A percentile compares a stretch with the other conserved stretches of the same genome.
phyloP scores from a whole-genome alignment of 768 basidiomycete genomes.

The Boletus tomentosulus region DNA sequence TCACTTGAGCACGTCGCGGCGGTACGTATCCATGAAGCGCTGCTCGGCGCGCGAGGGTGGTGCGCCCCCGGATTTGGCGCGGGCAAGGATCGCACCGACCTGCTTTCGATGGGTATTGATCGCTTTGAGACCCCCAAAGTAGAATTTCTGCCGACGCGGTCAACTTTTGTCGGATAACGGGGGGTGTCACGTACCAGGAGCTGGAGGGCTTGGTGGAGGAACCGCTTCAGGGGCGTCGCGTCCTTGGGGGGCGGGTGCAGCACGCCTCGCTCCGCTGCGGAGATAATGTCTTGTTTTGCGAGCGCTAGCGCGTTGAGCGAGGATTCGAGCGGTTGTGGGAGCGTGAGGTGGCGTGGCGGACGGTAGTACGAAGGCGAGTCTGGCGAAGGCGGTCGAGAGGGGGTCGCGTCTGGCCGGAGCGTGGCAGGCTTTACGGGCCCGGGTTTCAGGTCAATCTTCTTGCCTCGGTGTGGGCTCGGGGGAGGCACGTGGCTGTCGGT shows the following conservation, averaged over 20 bases:
- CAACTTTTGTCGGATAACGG: background rate
- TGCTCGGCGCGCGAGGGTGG: slow-evolving; percentile 65
- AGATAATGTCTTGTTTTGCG: slow-evolving; percentile 57
- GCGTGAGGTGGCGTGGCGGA: slow-evolving; percentile 22
- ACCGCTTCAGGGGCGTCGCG: slow-evolving; percentile 52
- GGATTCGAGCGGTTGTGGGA: slow-evolving; percentile 16
- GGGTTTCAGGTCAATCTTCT: slow-evolving; percentile 59
- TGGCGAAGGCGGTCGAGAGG: slow-evolving; percentile 19
- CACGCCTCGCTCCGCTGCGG: slow-evolving; percentile 67
- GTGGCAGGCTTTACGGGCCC: slow-evolving; percentile 50
- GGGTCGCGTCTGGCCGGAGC: slow-evolving; percentile 16
- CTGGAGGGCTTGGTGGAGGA: slow-evolving; percentile 46
- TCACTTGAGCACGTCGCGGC: slow-evolving; percentile 69
- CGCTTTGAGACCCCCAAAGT: slow-evolving; percentile 70
- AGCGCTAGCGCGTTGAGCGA: slow-evolving; percentile 40
- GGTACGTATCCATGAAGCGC: slow-evolving; percentile 63
- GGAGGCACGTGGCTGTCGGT: slow-evolving; percentile 25
- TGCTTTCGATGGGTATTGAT: slow-evolving; percentile 60
- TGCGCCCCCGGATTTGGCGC: slow-evolving; percentile 56
- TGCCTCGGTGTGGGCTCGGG: slow-evolving; percentile 29
- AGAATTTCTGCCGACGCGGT: slow-evolving; percentile 63
- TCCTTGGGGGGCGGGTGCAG: slow-evolving; percentile 59
- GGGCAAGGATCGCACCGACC: slow-evolving; percentile 48
- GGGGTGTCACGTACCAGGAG: slow-evolving; percentile 35
- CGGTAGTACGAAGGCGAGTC: slow-evolving; percentile 25